Conservation (phyloP, 2,329 filamentous ascomycete species). For the Botryotinia globosa region DNA sequence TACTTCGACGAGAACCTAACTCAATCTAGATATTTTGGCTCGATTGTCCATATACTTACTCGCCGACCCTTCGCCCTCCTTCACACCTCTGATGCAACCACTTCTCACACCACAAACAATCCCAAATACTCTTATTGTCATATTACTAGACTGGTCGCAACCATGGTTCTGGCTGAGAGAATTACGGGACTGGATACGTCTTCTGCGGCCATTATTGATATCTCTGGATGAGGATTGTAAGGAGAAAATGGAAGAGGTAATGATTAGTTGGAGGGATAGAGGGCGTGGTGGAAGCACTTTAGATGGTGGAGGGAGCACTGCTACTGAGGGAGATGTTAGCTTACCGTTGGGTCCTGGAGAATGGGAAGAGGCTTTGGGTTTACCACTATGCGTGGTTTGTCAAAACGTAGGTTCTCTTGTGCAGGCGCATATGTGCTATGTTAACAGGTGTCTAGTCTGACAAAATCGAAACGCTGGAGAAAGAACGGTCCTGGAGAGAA, state of each 20-base stretch:
- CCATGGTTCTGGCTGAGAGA: slow-evolving; percentile 91
- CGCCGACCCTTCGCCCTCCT: slow-evolving; percentile 78
- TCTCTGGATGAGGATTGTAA: slow-evolving; percentile 74
- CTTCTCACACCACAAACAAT: slow-evolving; percentile 81
- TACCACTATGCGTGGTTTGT: slow-evolving; percentile 91
- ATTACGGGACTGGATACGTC: slow-evolving; percentile 82
- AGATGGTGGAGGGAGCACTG: slow-evolving; percentile 55
- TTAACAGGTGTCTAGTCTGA: slow-evolving; percentile 28
- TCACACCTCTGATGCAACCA: slow-evolving; percentile 77
- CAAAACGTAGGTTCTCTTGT: slow-evolving; percentile 66
- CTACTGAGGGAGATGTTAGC: slow-evolving; percentile 65
- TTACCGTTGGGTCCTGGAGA: slow-evolving; percentile 83
- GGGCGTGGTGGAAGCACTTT: slow-evolving; percentile 64
- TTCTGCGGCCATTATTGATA: slow-evolving; percentile 73
- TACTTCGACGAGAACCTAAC: slow-evolving; percentile 25
- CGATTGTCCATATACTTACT: slow-evolving; percentile 87
- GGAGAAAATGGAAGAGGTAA: slow-evolving; percentile 81
- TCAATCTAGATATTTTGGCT: slow-evolving; percentile 73
- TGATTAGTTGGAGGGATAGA: slow-evolving; percentile 74
- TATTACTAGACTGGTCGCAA: slow-evolving; percentile 93
- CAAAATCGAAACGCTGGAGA: slow-evolving; percentile 74
- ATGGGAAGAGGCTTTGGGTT: slow-evolving; percentile 84
- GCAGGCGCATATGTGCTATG: background rate
- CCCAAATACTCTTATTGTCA: slow-evolving; percentile 80
- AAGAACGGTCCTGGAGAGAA: slow-evolving; percentile 89